These are phyloP conservation scores for Ophiostoma piceae DNA, from an alignment of 2,329 filamentous ascomycete genomes.

Conservation along the genomic window DNA sequence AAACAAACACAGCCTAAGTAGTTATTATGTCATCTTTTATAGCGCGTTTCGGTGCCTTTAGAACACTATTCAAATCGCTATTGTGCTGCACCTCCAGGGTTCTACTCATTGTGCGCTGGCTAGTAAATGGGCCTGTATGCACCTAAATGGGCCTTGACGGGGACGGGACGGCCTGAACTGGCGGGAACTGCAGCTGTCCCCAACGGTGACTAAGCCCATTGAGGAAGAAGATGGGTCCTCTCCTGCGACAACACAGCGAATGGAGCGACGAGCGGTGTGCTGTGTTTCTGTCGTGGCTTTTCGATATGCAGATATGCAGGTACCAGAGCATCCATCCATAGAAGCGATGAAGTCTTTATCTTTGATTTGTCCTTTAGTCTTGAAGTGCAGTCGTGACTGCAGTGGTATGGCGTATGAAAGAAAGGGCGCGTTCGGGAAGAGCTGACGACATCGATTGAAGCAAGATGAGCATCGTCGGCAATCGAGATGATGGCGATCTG, in stretches of 20 bases:
- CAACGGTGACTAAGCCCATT: background rate
- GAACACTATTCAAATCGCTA: background rate
- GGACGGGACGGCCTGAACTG: background rate
- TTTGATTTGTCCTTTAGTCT: background rate
- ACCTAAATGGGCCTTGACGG: background rate
- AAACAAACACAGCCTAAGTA: background rate
- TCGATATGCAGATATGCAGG: background rate
- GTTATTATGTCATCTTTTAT: background rate
- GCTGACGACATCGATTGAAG: background rate
- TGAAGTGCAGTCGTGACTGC: no score
- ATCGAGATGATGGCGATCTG: background rate
- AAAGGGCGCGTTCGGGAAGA: background rate
- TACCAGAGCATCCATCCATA: background rate
- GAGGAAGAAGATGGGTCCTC: background rate
- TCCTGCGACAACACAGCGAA: background rate
- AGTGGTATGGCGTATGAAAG: background rate
- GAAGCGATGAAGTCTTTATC: background rate
- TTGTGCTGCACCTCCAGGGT: background rate
- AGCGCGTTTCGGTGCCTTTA: background rate
- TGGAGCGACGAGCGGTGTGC: constrained; percentile 1
- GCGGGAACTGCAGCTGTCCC: background rate
- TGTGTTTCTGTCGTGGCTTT: background rate
- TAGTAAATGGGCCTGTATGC: background rate
- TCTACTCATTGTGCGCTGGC: background rate
- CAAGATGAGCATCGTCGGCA: background rate